Evolutionary conservation across 139 green algal species (phyloP).

Genomic region (Chlorella sp.): DNA sequence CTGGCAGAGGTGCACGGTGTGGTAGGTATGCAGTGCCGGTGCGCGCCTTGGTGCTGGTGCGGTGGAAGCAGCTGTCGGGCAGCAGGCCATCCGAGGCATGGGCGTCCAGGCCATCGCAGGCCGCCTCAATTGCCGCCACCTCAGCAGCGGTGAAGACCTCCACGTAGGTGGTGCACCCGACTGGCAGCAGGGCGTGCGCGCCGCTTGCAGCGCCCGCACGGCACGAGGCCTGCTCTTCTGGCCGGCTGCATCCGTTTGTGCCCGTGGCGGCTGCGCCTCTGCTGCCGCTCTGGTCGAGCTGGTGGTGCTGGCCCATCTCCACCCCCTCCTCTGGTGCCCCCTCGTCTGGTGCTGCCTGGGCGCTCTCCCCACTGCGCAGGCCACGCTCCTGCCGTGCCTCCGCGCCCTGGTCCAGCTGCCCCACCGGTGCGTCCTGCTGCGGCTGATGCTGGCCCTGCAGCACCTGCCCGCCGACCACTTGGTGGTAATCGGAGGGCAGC

Average conservation of each 20-base stretch:
- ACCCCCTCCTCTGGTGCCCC: too few relatives aligned
- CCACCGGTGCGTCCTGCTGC: too few relatives aligned
- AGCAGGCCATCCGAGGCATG: constrained; percentile 27
- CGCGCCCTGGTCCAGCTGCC: too few relatives aligned
- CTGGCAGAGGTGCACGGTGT: too few relatives aligned
- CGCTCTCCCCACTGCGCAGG: too few relatives aligned
- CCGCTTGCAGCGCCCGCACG: neutral
- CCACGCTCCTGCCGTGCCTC: too few relatives aligned
- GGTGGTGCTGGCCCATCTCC: neutral
- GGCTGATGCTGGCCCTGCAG: too few relatives aligned
- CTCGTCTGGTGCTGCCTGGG: neutral
- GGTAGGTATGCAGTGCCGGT: too few relatives aligned
- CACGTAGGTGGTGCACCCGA: constrained; percentile 68
- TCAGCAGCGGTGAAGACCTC: constrained; percentile 42
- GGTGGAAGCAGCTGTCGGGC: constrained; percentile 58
- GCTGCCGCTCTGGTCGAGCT: neutral
- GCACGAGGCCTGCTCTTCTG: neutral
- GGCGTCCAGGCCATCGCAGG: constrained; percentile 40
- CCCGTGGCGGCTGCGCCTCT: neutral
- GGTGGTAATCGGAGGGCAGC: neutral
- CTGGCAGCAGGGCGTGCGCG: constrained; percentile 45
- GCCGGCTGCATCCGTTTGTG: too few relatives aligned
- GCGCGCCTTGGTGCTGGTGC: too few relatives aligned
- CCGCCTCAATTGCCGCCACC: constrained; percentile 53
- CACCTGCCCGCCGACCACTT: neutral